phyloP scores from a whole-genome alignment of 2,329 filamentous ascomycete species.

The Polytolypa hystricis region DNA sequence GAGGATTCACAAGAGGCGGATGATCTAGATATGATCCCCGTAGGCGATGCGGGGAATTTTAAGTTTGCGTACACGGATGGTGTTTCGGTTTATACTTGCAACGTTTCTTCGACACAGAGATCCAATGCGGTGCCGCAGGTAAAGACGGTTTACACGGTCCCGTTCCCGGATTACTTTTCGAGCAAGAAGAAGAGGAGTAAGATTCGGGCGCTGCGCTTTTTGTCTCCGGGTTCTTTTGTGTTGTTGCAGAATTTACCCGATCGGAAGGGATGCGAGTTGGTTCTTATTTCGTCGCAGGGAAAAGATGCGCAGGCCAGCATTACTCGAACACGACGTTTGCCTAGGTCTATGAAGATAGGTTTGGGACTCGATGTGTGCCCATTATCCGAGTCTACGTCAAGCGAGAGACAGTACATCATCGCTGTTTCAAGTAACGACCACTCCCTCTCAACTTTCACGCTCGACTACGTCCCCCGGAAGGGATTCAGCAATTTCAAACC shows the following conservation, averaged over 20 bases:
- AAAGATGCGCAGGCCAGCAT: constrained; percentile 31
- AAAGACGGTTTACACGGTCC: constrained; percentile 29
- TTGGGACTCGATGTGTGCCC: constrained; percentile 67
- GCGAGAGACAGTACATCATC: constrained; percentile 64
- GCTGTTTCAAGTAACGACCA: constrained; percentile 72
- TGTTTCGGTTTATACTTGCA: constrained; percentile 59
- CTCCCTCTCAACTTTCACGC: constrained; percentile 64
- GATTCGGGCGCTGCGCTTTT: constrained; percentile 46
- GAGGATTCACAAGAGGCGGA: constrained; percentile 41
- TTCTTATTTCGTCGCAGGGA: constrained; percentile 33
- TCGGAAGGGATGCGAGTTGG: constrained; percentile 44
- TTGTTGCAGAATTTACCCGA: constrained; percentile 46
- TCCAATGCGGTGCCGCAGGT: constrained; percentile 28
- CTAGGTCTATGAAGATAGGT: constrained; percentile 59
- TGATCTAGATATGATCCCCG: constrained; percentile 32
- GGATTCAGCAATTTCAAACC: constrained; percentile 38
- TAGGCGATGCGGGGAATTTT: constrained; percentile 38
- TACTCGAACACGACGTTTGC: constrained; percentile 47
- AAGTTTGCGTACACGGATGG: constrained; percentile 70
- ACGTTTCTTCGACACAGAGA: constrained; percentile 41
- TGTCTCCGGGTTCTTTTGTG: constrained; percentile 42
- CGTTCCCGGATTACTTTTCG: constrained; percentile 24
- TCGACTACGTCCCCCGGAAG: constrained; percentile 50
- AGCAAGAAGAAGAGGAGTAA: constrained; percentile 35
- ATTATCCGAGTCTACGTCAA: constrained; percentile 48